These are phyloP conservation scores for Tripterygium wilfordii DNA, from an alignment of 177 flowering plant species.

Conservation along the genomic window DNA sequence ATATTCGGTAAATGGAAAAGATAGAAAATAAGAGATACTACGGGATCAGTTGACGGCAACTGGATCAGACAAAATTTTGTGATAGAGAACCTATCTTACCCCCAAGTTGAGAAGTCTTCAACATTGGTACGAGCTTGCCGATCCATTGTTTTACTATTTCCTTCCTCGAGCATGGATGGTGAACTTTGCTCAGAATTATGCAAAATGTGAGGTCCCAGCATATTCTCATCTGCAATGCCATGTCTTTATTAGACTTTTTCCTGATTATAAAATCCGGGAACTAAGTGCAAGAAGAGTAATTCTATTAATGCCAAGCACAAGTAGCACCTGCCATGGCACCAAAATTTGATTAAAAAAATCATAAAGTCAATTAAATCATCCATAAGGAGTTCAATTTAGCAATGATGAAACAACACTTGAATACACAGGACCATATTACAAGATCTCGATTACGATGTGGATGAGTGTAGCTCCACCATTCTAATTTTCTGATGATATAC, in stretches of 20 bases:
- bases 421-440: slow-evolving; percentile 13
- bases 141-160: slow-evolving; percentile 20
- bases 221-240: slow-evolving; percentile 71
- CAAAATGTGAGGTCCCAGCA: slow-evolving; percentile 31
- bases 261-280: not conserved
- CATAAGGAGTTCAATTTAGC: not conserved
- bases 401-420: slow-evolving; percentile 4
- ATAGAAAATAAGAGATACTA: not conserved
- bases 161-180: slow-evolving; percentile 20
- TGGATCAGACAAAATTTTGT: not conserved
- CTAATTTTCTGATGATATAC: slow-evolving; percentile 17
- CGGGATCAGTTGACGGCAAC: not conserved
- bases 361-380: too few species aligned
- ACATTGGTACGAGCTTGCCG: slow-evolving; percentile 20
- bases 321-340: too few species aligned
- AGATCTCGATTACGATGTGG: too few species aligned
- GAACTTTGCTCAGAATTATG: slow-evolving; percentile 21
- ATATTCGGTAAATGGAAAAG: not conserved
- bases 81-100: slow-evolving; percentile 45
- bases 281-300: not conserved
- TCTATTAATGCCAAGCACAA: not conserved
- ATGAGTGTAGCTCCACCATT: slow-evolving; percentile 12
- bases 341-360: too few species aligned
- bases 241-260: slow-evolving; percentile 32
- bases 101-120: slow-evolving; percentile 22